Base-by-base conservation (phyloP, 164 flowering plant genomes). In the Hamamelis virginiana region DNA sequence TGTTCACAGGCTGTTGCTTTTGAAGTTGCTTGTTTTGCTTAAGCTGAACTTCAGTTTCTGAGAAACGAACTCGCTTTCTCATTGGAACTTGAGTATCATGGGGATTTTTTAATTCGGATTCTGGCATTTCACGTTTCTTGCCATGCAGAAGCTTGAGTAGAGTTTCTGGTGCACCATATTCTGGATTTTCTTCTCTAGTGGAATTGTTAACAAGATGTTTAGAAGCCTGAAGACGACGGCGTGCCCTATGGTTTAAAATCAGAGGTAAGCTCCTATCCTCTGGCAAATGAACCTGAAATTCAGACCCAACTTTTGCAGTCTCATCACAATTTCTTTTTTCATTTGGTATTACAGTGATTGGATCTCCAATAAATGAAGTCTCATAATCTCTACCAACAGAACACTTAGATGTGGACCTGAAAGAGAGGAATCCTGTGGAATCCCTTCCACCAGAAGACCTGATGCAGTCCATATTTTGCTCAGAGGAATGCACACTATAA, bases 51-150 rank as follows among this genome's bases (percentile, higher is more conserved):
- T 69, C 86, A 57, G 70, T 55, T 59, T 88, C 91, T 28, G 78
- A 62, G 64, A 93, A 93, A 63, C 73, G 85, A 68, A 93, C 93
- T 71, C 81, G 78, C 77, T 93, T 93, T 67, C 67, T 75, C 43
- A 57, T 19, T 56, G 76, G 71, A 69, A 62, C 74, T 62, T 70
- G 69, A 51, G 50, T 70, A 38, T 46, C 65, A 68, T 4, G 66
- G 51, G 72, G 62, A 69, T 70, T 48, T 23, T 52, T 46, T 59
- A 56, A 46, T 43, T 48, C 66, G 50, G 33, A 59, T 68, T 52
- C 71, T 64, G 38, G 46, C 19, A 21, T 61, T 41, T 70, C 64
- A 67, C 45, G 62, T 8, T 56, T 68, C 18, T 59, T 22, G 19
- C 5, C 21, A 22, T 46, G 66, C 23, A 66, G 71, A 62, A 46